phyloP scores from a whole-genome alignment of 176 grass and related monocot species.

The Oryza brachyantha region DNA sequence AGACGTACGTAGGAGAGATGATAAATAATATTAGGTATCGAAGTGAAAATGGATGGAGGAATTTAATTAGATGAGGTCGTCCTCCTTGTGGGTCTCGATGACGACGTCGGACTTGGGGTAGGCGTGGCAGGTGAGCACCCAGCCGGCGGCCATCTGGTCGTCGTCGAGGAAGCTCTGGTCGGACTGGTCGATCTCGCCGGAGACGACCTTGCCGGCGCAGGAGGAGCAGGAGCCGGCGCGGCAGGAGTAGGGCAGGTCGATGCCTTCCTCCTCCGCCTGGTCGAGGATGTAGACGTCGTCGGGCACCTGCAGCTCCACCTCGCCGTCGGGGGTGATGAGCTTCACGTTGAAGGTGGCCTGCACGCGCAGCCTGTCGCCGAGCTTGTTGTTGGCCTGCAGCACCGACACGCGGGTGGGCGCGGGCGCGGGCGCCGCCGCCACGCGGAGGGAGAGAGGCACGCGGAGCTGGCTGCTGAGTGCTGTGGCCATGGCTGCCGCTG shows the following conservation, averaged over 20 bases:
- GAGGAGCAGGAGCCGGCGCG: constrained; percentile 69
- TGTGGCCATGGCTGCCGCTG: not conserved
- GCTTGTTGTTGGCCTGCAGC: not conserved
- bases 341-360: constrained; percentile 68
- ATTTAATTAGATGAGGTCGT: constrained; percentile 42
- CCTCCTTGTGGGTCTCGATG: constrained; percentile 93
- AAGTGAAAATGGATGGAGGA: no score
- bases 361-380: constrained; percentile 30
- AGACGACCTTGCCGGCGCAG: constrained; percentile 65
- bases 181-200: constrained; percentile 63
- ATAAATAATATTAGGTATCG: no score
- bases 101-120: constrained; percentile 72
- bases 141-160: constrained; percentile 49
- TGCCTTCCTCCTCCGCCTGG: constrained; percentile 52
- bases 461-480: not conserved
- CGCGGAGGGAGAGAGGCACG: not conserved
- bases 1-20: no score
- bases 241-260: constrained; percentile 81
- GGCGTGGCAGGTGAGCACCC: constrained; percentile 73
- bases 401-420: not conserved
- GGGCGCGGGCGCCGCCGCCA: not conserved
- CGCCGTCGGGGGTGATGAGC: constrained; percentile 47
- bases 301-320: constrained; percentile 57
- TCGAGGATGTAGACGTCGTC: constrained; percentile 71
- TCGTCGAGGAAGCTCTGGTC: constrained; percentile 76